Evolutionary conservation across 148 eudicot genomes (phyloP), one percentile per base, ranked within the genome.

Genomic region (Amaranthus cruentus): DNA sequence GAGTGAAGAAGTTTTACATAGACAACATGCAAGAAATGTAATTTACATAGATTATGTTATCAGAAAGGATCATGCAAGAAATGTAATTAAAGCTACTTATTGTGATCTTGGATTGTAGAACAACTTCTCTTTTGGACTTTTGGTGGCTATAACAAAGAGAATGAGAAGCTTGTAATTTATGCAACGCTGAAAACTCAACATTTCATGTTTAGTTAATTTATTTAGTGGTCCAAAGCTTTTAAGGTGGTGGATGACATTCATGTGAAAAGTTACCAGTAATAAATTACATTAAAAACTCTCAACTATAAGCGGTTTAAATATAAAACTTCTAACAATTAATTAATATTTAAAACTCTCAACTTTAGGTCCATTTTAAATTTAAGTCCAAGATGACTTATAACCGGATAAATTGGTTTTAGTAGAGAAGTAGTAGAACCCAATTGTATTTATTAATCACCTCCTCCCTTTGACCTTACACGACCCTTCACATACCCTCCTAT

Each of bases 111-210:
- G 55, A 49, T 8, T 48, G 21, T 47, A 47, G 53, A 5, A 15
- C 44, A 11, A 62, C n/a, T 5, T 62, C 10, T 42, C 48, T 43
- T 62, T 28, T 28, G 38, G 38, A 28, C 38, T 28, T 62, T 62
- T 65, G 69, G 69, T 65, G 69, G 28, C 38, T 65, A 50, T 47
- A 65, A 38, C 54, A 65, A 66, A 66, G 55, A 66, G 70, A 66
- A 49, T 66, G 55, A 48, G 13, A 48, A 66, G 70, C 55, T 48
- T 66, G 43, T 66, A 48, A 7, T 66, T 13, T 48, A 66, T 66
- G 69, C 15, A 47, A 66, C 15, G 11, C 54, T 66, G 54, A n/a
- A 66, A 21, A 14, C 54, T 66, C 38, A n/a, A 66, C 3, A 14
- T 6, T 6, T 48, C 49, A 66, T 6, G 18, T 14, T 14, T 9